Conservation (phyloP, 768 basidiomycete species). For the Phaffia australis region DNA sequence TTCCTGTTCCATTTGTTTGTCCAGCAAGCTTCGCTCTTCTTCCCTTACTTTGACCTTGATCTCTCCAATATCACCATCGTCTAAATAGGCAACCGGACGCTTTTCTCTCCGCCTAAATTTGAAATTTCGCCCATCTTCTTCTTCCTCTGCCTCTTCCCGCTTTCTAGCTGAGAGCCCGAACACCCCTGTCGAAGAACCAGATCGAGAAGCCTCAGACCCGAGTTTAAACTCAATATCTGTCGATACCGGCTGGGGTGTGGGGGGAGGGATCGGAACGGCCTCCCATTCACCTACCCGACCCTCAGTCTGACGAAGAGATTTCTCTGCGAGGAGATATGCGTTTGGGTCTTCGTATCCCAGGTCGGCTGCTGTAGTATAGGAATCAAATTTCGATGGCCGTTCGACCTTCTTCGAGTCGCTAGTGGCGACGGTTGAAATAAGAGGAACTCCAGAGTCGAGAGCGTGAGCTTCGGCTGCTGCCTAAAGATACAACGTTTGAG, state of each 20-base stretch:
- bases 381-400: slow-evolving; percentile 45
- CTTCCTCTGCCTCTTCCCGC: slow-evolving; percentile 28
- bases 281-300: slow-evolving; percentile 73
- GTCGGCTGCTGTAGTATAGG: slow-evolving; percentile 77
- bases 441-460: slow-evolving; percentile 38
- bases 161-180: not conserved
- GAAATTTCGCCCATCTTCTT: slow-evolving; percentile 24
- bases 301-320: slow-evolving; percentile 44
- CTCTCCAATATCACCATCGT: slow-evolving; percentile 67
- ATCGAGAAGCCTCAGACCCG: not conserved
- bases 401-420: not conserved
- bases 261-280: slow-evolving; percentile 43
- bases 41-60: slow-evolving; percentile 50
- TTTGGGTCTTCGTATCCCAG: slow-evolving; percentile 34
- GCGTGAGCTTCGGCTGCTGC: slow-evolving; percentile 55
- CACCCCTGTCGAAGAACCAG: not conserved
- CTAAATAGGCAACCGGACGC: slow-evolving; percentile 35
- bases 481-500: slow-evolving; percentile 65
- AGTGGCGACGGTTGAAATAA: slow-evolving; percentile 19
- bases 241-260: slow-evolving; percentile 28
- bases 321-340: slow-evolving; percentile 21
- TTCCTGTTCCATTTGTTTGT: slow-evolving; percentile 28
- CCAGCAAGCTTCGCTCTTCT: slow-evolving; percentile 43
- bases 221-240: slow-evolving; percentile 17
- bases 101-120: slow-evolving; percentile 27